These are phyloP conservation scores for Tetraselmis striata DNA, from an alignment of 139 green algal species.

Conservation along the genomic window DNA sequence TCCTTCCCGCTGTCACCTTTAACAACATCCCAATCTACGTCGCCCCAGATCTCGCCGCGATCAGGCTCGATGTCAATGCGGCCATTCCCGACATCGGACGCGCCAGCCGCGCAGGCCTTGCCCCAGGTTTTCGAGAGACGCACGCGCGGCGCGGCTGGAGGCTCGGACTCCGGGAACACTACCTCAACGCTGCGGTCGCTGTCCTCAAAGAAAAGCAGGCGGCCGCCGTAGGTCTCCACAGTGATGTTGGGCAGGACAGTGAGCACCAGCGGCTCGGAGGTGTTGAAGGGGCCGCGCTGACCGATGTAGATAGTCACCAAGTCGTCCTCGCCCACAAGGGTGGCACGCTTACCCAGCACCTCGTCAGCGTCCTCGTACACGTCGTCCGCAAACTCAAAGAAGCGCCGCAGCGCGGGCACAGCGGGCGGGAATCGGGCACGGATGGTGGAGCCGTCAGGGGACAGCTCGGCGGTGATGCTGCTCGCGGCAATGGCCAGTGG, in stretches of 20 bases:
- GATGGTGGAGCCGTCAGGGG: not conserved
- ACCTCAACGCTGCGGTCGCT: not conserved
- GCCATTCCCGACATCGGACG: no score
- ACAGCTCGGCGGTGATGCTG: not conserved
- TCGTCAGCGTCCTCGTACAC: not conserved
- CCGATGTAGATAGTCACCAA: no score
- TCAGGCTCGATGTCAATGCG: no score
- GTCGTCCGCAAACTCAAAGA: not conserved
- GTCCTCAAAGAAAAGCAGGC: not conserved
- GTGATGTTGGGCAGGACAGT: not conserved
- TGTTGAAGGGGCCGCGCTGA: not conserved
- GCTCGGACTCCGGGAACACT: not conserved
- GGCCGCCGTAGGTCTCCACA: not conserved
- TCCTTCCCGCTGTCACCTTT: no score
- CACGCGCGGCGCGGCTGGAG: not conserved
- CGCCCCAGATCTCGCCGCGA: no score
- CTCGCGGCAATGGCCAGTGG: not conserved
- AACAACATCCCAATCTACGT: no score
- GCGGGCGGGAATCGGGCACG: not conserved
- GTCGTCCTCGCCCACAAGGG: no score
- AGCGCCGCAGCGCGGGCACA: not conserved
- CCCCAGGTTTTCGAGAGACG: not conserved
- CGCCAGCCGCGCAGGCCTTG: not conserved
- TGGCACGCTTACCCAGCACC: not conserved
- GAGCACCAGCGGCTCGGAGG: not conserved